Conservation (phyloP, 148 eudicot genomes). For the Polygonum maritimum region DNA sequence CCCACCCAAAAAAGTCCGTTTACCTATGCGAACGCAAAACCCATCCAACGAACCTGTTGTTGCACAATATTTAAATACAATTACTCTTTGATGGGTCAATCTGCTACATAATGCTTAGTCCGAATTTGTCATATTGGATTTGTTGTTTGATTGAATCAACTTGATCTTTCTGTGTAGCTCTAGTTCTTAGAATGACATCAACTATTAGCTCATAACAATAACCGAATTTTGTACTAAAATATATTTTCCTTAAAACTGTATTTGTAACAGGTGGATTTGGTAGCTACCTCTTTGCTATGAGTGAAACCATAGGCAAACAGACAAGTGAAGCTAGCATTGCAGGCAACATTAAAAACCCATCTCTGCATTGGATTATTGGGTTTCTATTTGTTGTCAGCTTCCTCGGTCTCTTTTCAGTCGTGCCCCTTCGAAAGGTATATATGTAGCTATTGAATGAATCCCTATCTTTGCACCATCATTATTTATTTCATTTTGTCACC, state of each 20-base stretch:
- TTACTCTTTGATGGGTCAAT: not conserved
- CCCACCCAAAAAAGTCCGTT: not conserved
- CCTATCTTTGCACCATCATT: not conserved
- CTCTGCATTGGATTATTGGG: constrained; percentile 63
- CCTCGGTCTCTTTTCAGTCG: constrained; percentile 74
- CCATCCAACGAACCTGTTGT: not conserved
- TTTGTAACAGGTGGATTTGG: constrained; percentile 75
- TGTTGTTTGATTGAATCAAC: not conserved
- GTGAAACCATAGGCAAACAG: constrained; percentile 48
- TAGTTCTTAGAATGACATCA: not conserved
- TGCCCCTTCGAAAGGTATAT: constrained; percentile 75
- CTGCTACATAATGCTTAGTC: not conserved
- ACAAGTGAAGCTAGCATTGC: constrained; percentile 28
- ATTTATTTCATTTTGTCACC: not conserved
- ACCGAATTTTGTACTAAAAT: not conserved
- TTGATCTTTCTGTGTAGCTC: not conserved
- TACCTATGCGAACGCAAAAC: not conserved
- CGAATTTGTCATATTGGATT: not conserved
- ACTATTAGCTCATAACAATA: not conserved
- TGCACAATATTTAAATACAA: not conserved
- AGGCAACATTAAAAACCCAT: constrained; percentile 48
- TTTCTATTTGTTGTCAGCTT: constrained; percentile 87
- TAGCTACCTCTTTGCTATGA: constrained; percentile 81
- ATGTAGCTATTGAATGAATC: not conserved
- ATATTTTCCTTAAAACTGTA: not conserved